Evolutionary conservation across 352 stramenopile species (phyloP).

Genomic region (Globisporangium canariense): DNA sequence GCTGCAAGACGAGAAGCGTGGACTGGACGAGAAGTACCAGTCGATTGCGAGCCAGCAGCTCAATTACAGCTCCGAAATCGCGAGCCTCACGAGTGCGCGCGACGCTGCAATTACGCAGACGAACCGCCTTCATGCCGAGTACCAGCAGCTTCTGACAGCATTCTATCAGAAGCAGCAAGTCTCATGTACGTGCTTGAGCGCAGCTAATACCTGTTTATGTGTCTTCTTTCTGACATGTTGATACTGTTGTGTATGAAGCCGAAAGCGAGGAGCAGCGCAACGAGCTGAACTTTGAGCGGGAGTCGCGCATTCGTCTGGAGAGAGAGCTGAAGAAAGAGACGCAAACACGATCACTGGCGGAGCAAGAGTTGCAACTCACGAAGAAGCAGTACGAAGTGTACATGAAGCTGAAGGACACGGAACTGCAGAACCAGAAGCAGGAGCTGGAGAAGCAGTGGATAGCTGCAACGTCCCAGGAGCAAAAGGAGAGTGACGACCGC

Average conservation of each 20-base stretch:
- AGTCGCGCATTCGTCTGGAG: constrained; percentile 50
- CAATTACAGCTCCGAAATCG: constrained; percentile 49
- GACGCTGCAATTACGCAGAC: constrained; percentile 70
- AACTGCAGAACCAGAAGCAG: constrained; percentile 36
- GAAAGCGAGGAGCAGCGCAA: constrained; percentile 56
- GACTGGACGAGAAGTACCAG: constrained; percentile 61
- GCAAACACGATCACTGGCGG: constrained; percentile 46
- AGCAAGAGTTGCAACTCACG: constrained; percentile 67
- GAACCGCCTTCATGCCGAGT: constrained; percentile 69
- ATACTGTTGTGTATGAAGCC: constrained; percentile 6
- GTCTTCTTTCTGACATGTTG: not conserved
- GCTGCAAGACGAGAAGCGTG: constrained; percentile 63
- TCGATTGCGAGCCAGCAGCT: constrained; percentile 48
- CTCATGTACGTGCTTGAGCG: constrained; percentile 25
- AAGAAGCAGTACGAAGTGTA: constrained; percentile 72
- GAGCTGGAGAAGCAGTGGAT: constrained; percentile 50
- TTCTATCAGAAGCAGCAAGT: constrained; percentile 77
- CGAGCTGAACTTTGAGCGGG: constrained; percentile 58
- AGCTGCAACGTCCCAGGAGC: constrained; percentile 25
- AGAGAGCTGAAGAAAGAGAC: constrained; percentile 62
- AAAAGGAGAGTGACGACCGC: constrained; percentile 41
- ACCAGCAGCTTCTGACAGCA: constrained; percentile 66
- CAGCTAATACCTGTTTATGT: constrained; percentile 1
- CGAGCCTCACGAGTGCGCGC: constrained; percentile 50
- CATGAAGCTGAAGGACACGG: constrained; percentile 57